These are phyloP conservation scores for Apiotrichum gamsii DNA, from an alignment of 1,284 basidiomycete species.

Conservation along the genomic window DNA sequence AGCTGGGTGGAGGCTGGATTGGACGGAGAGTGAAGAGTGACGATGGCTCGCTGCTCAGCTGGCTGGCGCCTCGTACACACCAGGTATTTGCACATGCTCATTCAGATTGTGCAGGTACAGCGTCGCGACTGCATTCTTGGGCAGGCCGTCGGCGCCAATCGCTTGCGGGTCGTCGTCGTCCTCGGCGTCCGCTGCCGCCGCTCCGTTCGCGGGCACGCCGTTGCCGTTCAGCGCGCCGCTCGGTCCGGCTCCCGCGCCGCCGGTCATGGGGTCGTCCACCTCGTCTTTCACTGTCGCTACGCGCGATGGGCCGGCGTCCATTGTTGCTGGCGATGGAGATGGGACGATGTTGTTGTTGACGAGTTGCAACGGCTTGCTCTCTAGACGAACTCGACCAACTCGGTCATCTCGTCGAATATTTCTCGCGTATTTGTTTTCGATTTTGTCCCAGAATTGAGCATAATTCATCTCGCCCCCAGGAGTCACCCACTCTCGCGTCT, in stretches of 20 bases:
- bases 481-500: neutral
- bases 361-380: neutral
- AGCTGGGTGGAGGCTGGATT: neutral
- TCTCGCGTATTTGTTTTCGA: neutral
- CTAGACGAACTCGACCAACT: too few species aligned
- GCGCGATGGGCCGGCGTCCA: constrained; percentile 19
- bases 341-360: neutral
- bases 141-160: constrained; percentile 32
- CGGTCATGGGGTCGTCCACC: constrained; percentile 16
- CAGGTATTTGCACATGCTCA: constrained; percentile 85
- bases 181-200: constrained; percentile 5
- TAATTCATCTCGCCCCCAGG: too few species aligned
- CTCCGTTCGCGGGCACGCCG: neutral
- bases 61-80: constrained; percentile 47
- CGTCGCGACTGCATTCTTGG: constrained; percentile 62
- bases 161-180: constrained; percentile 18
- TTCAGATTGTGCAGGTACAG: constrained; percentile 97
- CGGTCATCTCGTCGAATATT: neutral
- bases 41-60: neutral
- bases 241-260: neutral
- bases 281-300: constrained; percentile 22
- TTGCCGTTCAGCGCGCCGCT: neutral
- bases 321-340: neutral
- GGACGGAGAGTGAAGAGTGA: too few species aligned
- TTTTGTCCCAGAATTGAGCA: neutral